Evolutionary conservation across 2,329 filamentous ascomycete genomes (phyloP), one percentile per base, ranked within the genome.

Genomic region (Paradendryphiella salina): DNA sequence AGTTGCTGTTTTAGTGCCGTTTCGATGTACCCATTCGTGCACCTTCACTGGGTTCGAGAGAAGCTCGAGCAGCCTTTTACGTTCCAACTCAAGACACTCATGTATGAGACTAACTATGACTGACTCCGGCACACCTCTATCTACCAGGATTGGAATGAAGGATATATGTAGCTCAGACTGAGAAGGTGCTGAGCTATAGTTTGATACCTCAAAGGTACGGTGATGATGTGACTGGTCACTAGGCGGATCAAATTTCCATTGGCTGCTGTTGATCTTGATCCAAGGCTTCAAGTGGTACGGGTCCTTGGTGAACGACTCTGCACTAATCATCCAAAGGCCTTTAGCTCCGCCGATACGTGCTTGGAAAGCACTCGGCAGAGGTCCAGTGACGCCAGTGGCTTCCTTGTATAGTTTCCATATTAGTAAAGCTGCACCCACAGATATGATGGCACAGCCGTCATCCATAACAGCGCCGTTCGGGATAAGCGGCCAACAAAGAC

Each of bases 321-420:
- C 75, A 57, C 87, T 84, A 4, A 86, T 70, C 38, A 87, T 79
- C 88, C 88, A 92, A 57, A 92, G 77, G 0, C 89, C 89, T 67
- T 93, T 93, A 0, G 86, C 86, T 14, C 86, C 83, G 8, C 84
- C 86, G 29, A 92, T 81, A 0, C 89, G 81, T 1, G 77, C 88
- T 68, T 93, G 89, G 0, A 82, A 85, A 0, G 80, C 85, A 28
- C 82, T 82, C 0, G 87, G 87, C 82, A 52, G 89, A 77, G 10
- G 88, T 77, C n/a, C 78, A 82, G 69, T 90, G 0, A 80, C 83
- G 11, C 80, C 80, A 0, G 86, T 69, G 0, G 66, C 59, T 0
- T 86, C 70, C 0, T 79, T 80, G 7, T 88, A 75, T 0, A 55
- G 54, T 0, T 76, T 64, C 20, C 80, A 77, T 4, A 90, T 77